Evolutionary conservation across 2,329 filamentous ascomycete species (phyloP), one percentile per base, ranked within the genome.

Genomic region (Paecilomyces fulvus): DNA sequence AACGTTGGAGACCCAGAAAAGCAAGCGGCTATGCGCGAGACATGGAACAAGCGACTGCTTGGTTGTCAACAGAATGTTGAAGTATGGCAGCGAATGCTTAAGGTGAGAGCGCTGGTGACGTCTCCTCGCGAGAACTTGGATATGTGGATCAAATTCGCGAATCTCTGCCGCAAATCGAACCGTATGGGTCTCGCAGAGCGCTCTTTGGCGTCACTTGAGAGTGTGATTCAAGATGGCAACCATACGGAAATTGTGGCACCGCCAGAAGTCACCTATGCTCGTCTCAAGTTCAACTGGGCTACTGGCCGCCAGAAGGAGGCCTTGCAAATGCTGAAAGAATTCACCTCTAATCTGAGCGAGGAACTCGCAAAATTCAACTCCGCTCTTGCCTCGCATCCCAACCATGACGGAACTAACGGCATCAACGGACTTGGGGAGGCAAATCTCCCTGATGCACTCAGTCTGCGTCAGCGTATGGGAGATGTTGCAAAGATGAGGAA

Each of bases 121-220:
- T 87, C 87, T 0, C 92, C 95, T 0, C 84, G 84, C 31, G 92
- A 99, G 70, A 96, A 96, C 67, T 90, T 95, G 79, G 89, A 95
- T 66, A 99, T 99, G 91, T 96, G 92, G 86, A 97, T 99, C 78
- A 99, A 99, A 71, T 99, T 96, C 70, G 90, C 94, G 66, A 99
- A 97, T 66, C 83, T 99, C 5, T 99, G 95, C 73, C 89, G 95
- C 66, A 99, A 99, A 73, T 96, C 92, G 49, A 89, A 90, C 57
- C 88, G 94, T 30, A 92, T 92, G 80, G 92, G 94, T 9, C 82
- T 99, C 52, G 94, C 94, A 0, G 94, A 99, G 75, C 95, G 96
- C 75, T 95, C 92, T 10, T 78, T 99, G 54, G 92, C 94, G 70
- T 90, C 90, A 59, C 79, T 99, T n/a, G 87, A 96, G 56, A 88